Base-by-base conservation (phyloP, 2,329 filamentous ascomycete genomes). In the Pseudogymnoascus sp. region DNA sequence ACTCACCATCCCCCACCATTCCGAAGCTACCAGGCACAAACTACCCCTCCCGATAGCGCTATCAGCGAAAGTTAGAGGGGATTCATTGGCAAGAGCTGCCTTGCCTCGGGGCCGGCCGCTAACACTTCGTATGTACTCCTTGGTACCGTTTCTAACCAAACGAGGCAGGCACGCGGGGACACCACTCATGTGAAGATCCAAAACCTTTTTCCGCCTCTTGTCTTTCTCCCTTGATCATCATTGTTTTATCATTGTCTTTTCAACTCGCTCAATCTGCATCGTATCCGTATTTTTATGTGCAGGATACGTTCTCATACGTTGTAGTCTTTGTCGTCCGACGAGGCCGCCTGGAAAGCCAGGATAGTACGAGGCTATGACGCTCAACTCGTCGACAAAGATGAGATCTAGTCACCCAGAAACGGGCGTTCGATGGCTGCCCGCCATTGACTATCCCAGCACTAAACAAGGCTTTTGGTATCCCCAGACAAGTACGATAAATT, bases 401-500 rank as follows among this genome's bases (percentile, higher is more conserved):
- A 19, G 15, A 3, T 56, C 29, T 10, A 9, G 29, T 33, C 50
- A 56, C 50, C 33, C 4, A 33, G 50, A 33, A 56, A 33, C 29
- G 50, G 50, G 10, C n/a, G 7, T 26, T 60, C 42, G 31, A 63
- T 59, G 61, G 44, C 46, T 63, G n/a, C 61, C 61, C 7, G 56
- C 62, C 23, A 35, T 61, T 42, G 42, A 29, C n/a, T 63, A 63
- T 23, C 62, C 78, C 77, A 40, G 78, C 77, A 11, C 70, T 3
- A 33, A 44, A 26, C 69, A 74, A 38, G 87, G 87, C 19, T 85
- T 83, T 72, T 91, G 88, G 88, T 83, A 81, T 5, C 84, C 87
- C 21, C 85, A 88, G 63, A 91, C 88, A 1, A 86, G 86, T 7
- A 91, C 88, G 0, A 71, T 91, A 50, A 90, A 92, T 73, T 92